A percentile compares a stretch with the other conserved stretches of the same genome.
phyloP scores from a whole-genome alignment of 495 filamentous ascomycete genomes.

The Penicillium manginii region DNA sequence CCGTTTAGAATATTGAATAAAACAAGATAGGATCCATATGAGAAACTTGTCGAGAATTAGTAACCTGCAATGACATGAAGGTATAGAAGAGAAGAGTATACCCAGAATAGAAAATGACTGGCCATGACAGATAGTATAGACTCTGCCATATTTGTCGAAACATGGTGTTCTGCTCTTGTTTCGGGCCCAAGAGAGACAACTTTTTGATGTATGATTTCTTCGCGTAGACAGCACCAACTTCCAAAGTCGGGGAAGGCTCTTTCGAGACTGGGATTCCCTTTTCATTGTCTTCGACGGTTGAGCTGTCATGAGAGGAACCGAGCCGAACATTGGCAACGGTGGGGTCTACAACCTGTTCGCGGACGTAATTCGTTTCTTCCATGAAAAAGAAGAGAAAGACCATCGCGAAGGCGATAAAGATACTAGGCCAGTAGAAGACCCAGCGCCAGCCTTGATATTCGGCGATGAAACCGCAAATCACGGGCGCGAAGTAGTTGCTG shows the following conservation, averaged over 20 bases:
- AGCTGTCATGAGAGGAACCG: slow-evolving; percentile 11
- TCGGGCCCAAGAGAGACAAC: slow-evolving; percentile 50
- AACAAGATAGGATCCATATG: slow-evolving; percentile 64
- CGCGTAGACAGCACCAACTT: slow-evolving; percentile 28
- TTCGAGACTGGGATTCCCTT: slow-evolving; percentile 20
- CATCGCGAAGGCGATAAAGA: slow-evolving; percentile 58
- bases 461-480: slow-evolving; percentile 70
- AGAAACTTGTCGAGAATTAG: slow-evolving; percentile 45
- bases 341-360: slow-evolving; percentile 21
- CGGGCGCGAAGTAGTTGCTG: slow-evolving; percentile 66
- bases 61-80: not conserved
- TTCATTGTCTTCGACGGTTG: slow-evolving; percentile 24
- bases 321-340: slow-evolving; percentile 16
- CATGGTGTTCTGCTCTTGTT: slow-evolving; percentile 58
- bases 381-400: slow-evolving; percentile 69
- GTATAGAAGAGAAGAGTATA: slow-evolving; percentile 5
- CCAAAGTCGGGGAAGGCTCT: slow-evolving; percentile 16
- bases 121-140: slow-evolving; percentile 56
- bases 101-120: slow-evolving; percentile 68
- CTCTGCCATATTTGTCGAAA: slow-evolving; percentile 40
- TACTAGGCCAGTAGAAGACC: slow-evolving; percentile 69
- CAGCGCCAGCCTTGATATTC: slow-evolving; percentile 65
- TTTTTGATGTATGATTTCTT: slow-evolving; percentile 57
- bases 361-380: slow-evolving; percentile 70
- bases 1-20: slow-evolving; percentile 72